phyloP scores from a whole-genome alignment of 225 moss, liverwort and hornwort species.

The Physcomitrium patens region DNA sequence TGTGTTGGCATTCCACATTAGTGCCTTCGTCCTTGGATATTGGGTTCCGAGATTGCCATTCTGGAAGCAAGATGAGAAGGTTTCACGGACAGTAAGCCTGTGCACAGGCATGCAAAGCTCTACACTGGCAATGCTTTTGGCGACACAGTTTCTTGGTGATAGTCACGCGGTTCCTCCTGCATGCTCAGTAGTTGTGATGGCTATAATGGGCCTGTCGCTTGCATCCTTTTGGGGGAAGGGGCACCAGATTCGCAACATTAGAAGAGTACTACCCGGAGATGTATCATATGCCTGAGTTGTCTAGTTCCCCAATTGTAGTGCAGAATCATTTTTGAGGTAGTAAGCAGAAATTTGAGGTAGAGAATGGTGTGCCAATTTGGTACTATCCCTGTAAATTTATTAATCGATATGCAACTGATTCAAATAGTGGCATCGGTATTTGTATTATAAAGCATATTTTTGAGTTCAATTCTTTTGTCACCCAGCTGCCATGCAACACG shows the following conservation, averaged over 20 bases:
- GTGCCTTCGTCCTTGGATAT: conserved; percentile 81
- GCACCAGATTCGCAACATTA: conserved; percentile 50
- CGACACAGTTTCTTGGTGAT: conserved; percentile 92
- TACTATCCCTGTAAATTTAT: conserved; percentile 50
- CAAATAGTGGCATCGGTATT: conserved; percentile 37
- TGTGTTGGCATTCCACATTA: conserved; percentile 77
- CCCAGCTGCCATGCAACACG: not conserved
- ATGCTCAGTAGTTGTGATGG: conserved; percentile 98
- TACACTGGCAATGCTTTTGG: conserved; percentile 95
- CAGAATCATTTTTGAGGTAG: conserved; percentile 7
- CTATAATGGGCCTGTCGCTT: conserved; percentile 87
- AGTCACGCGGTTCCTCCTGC: conserved; percentile 97
- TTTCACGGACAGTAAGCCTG: conserved; percentile 80
- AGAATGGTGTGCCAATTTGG: conserved; percentile 35
- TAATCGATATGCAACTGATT: conserved; percentile 34
- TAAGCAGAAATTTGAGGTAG: conserved; percentile 36
- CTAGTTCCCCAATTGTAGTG: conserved; percentile 10
- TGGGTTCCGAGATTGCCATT: conserved; percentile 77
- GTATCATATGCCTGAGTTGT: conserved; percentile 47
- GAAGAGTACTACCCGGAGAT: conserved; percentile 29
- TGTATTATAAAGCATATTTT: conserved; percentile 39
- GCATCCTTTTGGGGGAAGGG: conserved; percentile 96
- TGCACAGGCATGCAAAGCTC: conserved; percentile 99
- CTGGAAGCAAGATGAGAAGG: conserved; percentile 90
- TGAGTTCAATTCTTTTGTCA: conserved; percentile 21